Base-by-base conservation (phyloP, 179 eudicot genomes). In the Heliamphora pulchella region DNA sequence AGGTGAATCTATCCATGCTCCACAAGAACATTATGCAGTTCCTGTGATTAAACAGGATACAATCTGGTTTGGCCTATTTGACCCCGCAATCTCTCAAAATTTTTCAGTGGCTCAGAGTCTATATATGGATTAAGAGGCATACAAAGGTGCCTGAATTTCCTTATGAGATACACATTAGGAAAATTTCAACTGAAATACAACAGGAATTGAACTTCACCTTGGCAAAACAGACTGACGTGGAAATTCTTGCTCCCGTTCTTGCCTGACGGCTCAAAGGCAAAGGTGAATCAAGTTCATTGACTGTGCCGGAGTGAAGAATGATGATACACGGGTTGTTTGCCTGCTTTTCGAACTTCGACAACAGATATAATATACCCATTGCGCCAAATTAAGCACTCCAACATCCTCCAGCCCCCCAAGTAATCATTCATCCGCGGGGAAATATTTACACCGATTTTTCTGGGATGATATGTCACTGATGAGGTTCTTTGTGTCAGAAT, bases 371-470 rank as follows among this genome's bases (percentile, higher is more conserved):
- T 46, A 61, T 22, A 61, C 79, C 68, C 44, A 76, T 17, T 61
- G 50, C 72, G 51, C 72, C 22, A 65, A 44, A 17, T 61, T 44
- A 46, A 65, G 80, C 15, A 77, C 20, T 64, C 72, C 72, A 51
- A 5, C 57, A 48, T 65, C 73, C 61, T 77, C 13, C 80, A 48
- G 5, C 46, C 72, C 31, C 71, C 76, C 58, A 72, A 72, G 51
- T 61, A 15, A 78, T 22, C 15, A 51, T 22, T 77, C 18, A n/a
- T 15, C 57, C 48, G 50, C 31, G 2, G 15, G 3, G 47, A 43
- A 31, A 17, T 50, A 65, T 66, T 8, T 3, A 39, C 11, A 18
- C 44, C 31, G 7, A 18, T 77, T 47, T 8, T 8, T 3, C 18
- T 46, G 14, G 48, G 9, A 59, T 59, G 41, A 22, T 4, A 39